Evolutionary conservation across 1,284 basidiomycete genomes (phyloP).

Genomic region (Stygiomarasmius scandens): DNA sequence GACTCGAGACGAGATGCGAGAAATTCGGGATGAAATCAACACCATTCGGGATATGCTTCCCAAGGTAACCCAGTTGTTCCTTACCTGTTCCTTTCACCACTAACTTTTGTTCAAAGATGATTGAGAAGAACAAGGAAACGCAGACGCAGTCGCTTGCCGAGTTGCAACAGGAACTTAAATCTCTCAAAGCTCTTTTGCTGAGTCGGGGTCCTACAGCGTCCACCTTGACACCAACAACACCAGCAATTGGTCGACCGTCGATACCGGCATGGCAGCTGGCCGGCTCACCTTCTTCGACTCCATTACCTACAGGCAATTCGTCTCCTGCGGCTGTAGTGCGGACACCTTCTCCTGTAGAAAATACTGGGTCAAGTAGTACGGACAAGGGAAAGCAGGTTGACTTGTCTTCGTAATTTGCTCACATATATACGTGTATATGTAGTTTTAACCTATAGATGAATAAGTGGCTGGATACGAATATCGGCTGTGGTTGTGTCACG

Average conservation of each 20-base stretch:
- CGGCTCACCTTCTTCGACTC: slow-evolving; percentile 21
- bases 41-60: slow-evolving; percentile 90
- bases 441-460: too few species aligned
- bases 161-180: slow-evolving; percentile 93
- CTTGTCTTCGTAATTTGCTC: background rate
- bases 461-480: too few species aligned
- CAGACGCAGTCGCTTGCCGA: slow-evolving; percentile 81
- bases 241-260: slow-evolving; percentile 60
- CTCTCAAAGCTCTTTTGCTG: slow-evolving; percentile 90
- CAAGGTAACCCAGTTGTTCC: slow-evolving; percentile 61
- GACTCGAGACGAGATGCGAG: slow-evolving; percentile 89
- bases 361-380: slow-evolving; percentile 3
- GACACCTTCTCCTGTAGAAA: slow-evolving; percentile 14
- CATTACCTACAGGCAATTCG: slow-evolving; percentile 14
- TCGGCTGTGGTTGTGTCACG: background rate
- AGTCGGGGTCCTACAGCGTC: slow-evolving; percentile 67
- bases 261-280: slow-evolving; percentile 90
- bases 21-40: slow-evolving; percentile 90
- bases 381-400: background rate
- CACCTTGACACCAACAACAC: slow-evolving; percentile 53
- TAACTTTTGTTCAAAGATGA: slow-evolving; percentile 62
- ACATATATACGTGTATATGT: too few species aligned
- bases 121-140: slow-evolving; percentile 89
- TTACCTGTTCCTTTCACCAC: background rate
- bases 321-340: slow-evolving; percentile 17